Evolutionary conservation across 106 monocot species (phyloP), one percentile per base, ranked within the genome.

Genomic region (Posidonia australis): DNA sequence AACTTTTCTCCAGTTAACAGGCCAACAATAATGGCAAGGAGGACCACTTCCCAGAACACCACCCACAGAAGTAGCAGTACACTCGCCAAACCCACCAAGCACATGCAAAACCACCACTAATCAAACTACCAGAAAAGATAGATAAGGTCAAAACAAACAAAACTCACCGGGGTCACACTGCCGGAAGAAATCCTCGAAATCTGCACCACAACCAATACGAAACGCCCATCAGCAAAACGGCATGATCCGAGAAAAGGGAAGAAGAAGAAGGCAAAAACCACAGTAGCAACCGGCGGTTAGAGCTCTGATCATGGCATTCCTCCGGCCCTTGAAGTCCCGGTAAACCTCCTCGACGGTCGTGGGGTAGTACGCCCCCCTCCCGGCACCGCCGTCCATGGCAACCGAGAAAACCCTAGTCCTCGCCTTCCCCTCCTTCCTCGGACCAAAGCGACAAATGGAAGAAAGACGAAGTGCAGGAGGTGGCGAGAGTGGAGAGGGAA

Each of bases 121-220:
- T n/a, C n/a, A 14, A 49, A 17, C n/a, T n/a, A 14, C 49, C 3
- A 49, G 13, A 49, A 12, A 49, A 49, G n/a, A 49, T 3, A n/a
- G 18, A 49, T 19, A 17, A 49, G 3, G 10, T 17, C 49, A 58
- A 58, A 58, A 58, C 58, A 11, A 43, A 62, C n/a, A 41, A 22
- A 36, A 62, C 36, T 79, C 31, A 86, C 85, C 85, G 30, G 85
- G 85, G 46, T 81, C 85, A 62, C 85, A 86, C 63, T 73, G 85
- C 64, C 81, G 81, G 81, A 70, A 86, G 81, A 86, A 86, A 22
- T 86, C 85, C 32, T 86, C 78, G 69, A 64, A 72, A 67, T 81
- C 85, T 86, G 81, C 76, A 72, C 21, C 41, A 44, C 64, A 19
- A 17, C 43, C 19, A 7, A 36, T 21, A 63, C 0, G 16, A 44